Evolutionary conservation across 2,329 filamentous ascomycete genomes (phyloP), one percentile per base, ranked within the genome.

Genomic region (Diaporthe sp.): DNA sequence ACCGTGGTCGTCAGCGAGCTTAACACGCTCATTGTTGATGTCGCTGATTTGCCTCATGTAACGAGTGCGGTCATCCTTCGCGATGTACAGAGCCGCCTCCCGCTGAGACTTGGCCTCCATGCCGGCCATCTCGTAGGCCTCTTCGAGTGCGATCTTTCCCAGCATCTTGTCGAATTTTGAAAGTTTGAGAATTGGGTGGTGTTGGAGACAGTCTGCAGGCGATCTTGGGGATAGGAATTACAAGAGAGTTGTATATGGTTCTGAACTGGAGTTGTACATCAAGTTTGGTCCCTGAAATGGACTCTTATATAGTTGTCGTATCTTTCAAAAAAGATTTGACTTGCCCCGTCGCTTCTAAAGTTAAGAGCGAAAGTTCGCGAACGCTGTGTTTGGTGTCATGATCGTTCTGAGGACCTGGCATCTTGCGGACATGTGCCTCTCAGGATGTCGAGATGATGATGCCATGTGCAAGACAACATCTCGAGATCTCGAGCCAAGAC

Each of bases 1-100:
- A 22, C 86, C 85, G 75, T 88, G 82, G 44, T 78, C 74, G 70
- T 81, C 77, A 27, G 77, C 74, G 35, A 77, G 66, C 32, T 79
- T 68, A 32, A 82, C 51, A 56, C 81, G 78, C 42, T 77, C 74
- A 5, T 78, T 74, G 19, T 73, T 75, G 63, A 75, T 73, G 59
- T 76, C 75, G 47, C 79, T 76, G 63, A 78, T 75, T 17, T 59
- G 65, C 19, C 44, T 61, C 55, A 73, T 73, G 55, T 75, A 75
- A 3, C 73, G 73, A 51, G 56, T 42, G 22, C 70, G 55, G 32
- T 75, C 63, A 6, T 50, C 53, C 56, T 51, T 51, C 15, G 65
- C 51, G 22, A 73, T 75, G 30, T 75, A 75, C 9, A 75, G 22
- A 22, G 73, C 71, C 12, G 73, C 70, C 53, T 75, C 73, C 22